Evolutionary conservation across 495 filamentous ascomycete species (phyloP), one percentile per base, ranked within the genome.

Genomic region (Pyrenula aspistea): DNA sequence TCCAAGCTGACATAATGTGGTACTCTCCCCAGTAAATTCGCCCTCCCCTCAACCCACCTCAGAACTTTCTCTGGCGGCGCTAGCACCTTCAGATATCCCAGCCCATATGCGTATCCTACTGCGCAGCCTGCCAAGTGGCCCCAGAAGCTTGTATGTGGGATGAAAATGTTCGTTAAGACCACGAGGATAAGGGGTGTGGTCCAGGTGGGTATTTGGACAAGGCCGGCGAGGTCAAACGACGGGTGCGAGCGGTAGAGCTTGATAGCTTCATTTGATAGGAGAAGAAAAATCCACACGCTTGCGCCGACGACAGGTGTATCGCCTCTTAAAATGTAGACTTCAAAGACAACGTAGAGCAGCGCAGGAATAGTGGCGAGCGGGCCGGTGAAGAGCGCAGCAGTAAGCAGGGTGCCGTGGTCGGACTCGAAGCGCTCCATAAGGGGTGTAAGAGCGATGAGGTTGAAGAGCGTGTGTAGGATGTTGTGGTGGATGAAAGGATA

Each of bases 1-100:
- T 96, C 91, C 12, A 96, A 82, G 20, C 86, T 91, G 15, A 96
- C 84, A 63, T 94, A 96, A 69, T 92, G 86, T 15, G 91, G 89
- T 42, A 95, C 69, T 56, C 88, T 77, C 12, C 83, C 87, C 2
- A 94, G 74, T 20, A 95, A 77, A 60, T 95, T 92, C 54, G 94
- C 63, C 67, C 88, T 94, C 20, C 80, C 78, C 70, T 96, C 91
- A 53, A 95, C 81, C 80, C 81, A 95, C 52, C 91, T 77, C 47
- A 95, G 72, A 23, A 84, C 69, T 72, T 83, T 83, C 63, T 95
- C 91, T 0, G 88, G 89, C 23, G 91, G 91, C 25, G 85, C 85
- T 22, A 96, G 79, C 55, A 89, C 78, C 68, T 88, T 89, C 53
- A 95, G 77, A 61, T 86, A 91, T n/a, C 88, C 88, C 51, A 91